Percentiles rank a stretch among this genome's conserved stretches.
Evolutionary conservation across 176 grass and related monocot species (phyloP).

Genomic region (Dendrocalamus sinicus): DNA sequence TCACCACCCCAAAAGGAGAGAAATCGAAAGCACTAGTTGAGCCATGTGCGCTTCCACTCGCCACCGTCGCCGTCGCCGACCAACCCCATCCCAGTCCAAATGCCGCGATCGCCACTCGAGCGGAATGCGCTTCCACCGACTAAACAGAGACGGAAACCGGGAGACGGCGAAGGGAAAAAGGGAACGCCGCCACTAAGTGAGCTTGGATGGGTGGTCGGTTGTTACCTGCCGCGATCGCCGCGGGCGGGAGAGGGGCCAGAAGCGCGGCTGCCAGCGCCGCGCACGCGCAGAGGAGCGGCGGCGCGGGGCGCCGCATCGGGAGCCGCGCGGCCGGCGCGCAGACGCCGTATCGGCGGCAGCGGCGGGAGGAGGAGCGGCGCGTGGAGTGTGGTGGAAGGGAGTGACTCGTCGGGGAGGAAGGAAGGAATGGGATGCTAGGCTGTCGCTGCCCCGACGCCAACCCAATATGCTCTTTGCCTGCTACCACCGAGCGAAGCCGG

Average conservation of each 20-base stretch:
- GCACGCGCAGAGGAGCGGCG: not conserved
- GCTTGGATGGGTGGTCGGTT: not conserved
- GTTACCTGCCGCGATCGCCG: constrained; percentile 70
- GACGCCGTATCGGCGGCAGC: not conserved
- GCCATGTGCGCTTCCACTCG: not conserved
- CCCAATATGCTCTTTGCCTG: not conserved
- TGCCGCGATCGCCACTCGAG: not conserved
- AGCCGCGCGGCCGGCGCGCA: not conserved
- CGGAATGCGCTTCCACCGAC: not conserved
- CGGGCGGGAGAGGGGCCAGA: constrained; percentile 26
- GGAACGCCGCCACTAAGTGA: not conserved
- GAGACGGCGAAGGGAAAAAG: not conserved
- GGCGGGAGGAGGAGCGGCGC: not conserved
- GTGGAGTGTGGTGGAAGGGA: not conserved
- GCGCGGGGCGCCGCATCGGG: constrained; percentile 6
- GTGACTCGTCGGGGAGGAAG: not conserved
- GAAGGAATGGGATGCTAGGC: constrained; percentile 51
- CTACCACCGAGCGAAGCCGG: not conserved
- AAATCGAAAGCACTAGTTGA: not conserved
- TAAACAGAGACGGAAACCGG: not conserved
- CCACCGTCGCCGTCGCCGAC: not conserved
- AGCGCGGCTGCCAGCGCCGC: constrained; percentile 8
- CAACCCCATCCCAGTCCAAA: not conserved
- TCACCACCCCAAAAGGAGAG: not conserved
- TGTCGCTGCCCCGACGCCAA: constrained; percentile 36